These are phyloP conservation scores for Colletotrichum melonis DNA, from an alignment of 2,329 filamentous ascomycete species.

Conservation along the genomic window DNA sequence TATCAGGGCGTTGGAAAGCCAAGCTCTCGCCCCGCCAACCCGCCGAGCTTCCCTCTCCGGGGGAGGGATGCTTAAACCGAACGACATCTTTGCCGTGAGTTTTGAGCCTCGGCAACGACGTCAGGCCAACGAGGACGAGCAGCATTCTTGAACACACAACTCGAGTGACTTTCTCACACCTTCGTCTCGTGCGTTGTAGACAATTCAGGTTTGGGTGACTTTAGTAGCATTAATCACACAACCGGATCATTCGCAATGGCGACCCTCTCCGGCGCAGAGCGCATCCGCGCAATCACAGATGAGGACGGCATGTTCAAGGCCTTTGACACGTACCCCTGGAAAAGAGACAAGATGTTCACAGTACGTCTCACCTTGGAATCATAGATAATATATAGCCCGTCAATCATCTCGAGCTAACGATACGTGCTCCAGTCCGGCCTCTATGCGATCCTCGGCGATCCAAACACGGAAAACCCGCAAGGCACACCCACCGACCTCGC, in stretches of 20 bases:
- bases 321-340: slow-evolving; percentile 76
- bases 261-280: slow-evolving; percentile 45
- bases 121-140: neutral
- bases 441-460: slow-evolving; percentile 71
- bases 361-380: slow-evolving; percentile 47
- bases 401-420: no score
- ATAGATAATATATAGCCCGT: no score
- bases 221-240: neutral
- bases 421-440: slow-evolving; percentile 62
- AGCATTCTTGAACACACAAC: neutral
- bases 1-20: neutral
- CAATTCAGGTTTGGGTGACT: neutral
- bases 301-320: slow-evolving; percentile 64
- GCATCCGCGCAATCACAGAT: slow-evolving; percentile 52
- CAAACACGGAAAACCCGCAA: slow-evolving; percentile 52
- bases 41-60: neutral
- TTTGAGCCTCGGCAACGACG: neutral
- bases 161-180: neutral
- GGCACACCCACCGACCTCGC: slow-evolving; percentile 69
- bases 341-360: slow-evolving; percentile 75
- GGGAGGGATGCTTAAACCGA: neutral
- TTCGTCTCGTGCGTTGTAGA: neutral
- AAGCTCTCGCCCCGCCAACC: slow-evolving; percentile 6
- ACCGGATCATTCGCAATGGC: neutral
- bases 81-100: neutral